Evolutionary conservation across 1,284 basidiomycete species (phyloP), one percentile per base, ranked within the genome.

Genomic region (Rhodotorula sp.): DNA sequence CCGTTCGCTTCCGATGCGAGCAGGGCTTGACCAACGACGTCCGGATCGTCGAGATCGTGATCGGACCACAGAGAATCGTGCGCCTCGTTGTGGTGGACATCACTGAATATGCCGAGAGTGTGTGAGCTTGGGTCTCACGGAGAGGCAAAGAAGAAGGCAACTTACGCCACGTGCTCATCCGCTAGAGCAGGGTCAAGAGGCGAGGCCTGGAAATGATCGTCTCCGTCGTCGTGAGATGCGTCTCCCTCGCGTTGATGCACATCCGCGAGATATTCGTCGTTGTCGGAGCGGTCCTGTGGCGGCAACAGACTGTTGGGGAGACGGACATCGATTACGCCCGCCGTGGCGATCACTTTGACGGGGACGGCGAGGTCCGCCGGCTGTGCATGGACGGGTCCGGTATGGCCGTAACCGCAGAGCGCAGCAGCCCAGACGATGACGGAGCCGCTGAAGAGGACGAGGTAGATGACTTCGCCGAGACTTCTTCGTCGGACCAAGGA

Each of bases 131-230:
- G 49, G 5, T 14, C 3, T 12, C 2, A 15, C 21, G 2, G 12
- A 6, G 51, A 6, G 31, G 39, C 3, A 48, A 21, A 34, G 34
- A 29, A 39, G 16, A 18, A 7, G 12, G 23, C 29, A 46, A 66
- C 68, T 51, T 63, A 72, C 71, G 70, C 65, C 6, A 58, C 58
- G 12, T 58, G 29, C n/a, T 65, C 71, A 46, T 69, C 68, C 8
- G 47, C 59, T 3, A 64, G 54, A 21, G 52, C 43, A 5, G 51
- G 52, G 20, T 64, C 54, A 1, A 47, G 26, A 2, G 63, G 63
- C 43, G 54, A 57, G 5, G 43, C 43, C 26, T 18, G 52, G 31
- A 73, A 58, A 16, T 63, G 62, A 2, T 73, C 68, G 3, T 16
- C 56, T 18, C 68, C 68, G 0, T 47, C 48, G 26, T 70, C 68